Evolutionary conservation across 331 rosid species (phyloP), one percentile per base, ranked within the genome.

Genomic region (Quercus phellos): DNA sequence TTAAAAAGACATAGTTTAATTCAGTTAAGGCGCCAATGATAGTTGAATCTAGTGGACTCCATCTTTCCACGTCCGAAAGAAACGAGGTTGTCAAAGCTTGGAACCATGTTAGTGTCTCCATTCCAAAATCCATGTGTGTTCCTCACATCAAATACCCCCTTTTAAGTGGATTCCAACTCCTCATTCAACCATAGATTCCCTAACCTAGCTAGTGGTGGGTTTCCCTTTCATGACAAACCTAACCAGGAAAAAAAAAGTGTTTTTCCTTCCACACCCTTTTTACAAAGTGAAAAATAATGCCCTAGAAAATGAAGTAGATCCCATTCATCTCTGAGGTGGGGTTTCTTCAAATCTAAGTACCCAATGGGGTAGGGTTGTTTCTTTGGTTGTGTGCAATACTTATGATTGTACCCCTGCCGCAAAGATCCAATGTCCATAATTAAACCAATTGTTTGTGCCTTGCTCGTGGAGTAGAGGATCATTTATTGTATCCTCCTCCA

Each of bases 101-200:
- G 94, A 87, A 83, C 80, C 90, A 90, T 85, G 84, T 85, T 88
- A 35, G 59, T 87, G 94, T 88, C 88, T 78, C 87, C 79, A 84
- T 84, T 83, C 86, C 85, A 89, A 87, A 78, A 83, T 87, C 66
- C 90, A 79, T 84, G 84, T 85, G 72, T 76, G 59, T 76, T 80
- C 87, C 81, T 85, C 91, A 79, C 85, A 80, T 87, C 88, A 89
- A 87, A 85, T 72, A 81, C 74, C 85, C 63, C 74, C 87, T 80
- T 92, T 85, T 73, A 35, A 94, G 99, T 92, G 99, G 97, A 89
- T 87, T 92, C 98, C 98, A 94, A 87, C 97, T 90, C 97, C 90
- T 89, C 92, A 43, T 90, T 88, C 96, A 92, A 90, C 94, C 90
- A 89, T 78, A 80, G 87, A 81, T 90, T 92, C 92, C 89, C 85